Conservation (phyloP, 2,329 filamentous ascomycete genomes). For the Daldinia eschscholtzii region DNA sequence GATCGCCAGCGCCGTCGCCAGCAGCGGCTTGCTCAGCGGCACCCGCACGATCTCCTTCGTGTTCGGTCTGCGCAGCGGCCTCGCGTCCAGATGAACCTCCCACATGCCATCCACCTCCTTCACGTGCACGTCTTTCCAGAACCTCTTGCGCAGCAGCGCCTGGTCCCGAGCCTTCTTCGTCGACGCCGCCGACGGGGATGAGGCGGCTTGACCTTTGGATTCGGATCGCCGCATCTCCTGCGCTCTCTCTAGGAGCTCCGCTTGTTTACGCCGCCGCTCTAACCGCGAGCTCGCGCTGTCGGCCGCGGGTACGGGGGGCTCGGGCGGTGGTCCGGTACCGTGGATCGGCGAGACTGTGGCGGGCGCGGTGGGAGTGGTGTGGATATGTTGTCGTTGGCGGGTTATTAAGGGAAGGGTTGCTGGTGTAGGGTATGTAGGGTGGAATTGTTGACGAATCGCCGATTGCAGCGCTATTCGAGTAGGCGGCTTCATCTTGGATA, state of each 20-base stretch:
- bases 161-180: conserved; percentile 11
- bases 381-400: conserved; percentile 48
- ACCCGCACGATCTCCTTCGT: conserved; percentile 79
- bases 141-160: conserved; percentile 71
- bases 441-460: conserved; percentile 47
- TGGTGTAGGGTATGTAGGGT: conserved; percentile 45
- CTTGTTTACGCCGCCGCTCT: conserved; percentile 66
- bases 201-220: conserved; percentile 4
- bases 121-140: conserved; percentile 89
- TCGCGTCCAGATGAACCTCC: conserved; percentile 79
- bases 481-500: conserved; percentile 57
- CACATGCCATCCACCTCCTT: conserved; percentile 71
- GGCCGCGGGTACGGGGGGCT: conserved; percentile 62
- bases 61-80: conserved; percentile 82
- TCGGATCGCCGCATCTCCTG: conserved; percentile 60
- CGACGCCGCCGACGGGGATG: background rate
- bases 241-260: conserved; percentile 66
- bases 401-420: conserved; percentile 36
- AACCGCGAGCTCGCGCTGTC: conserved; percentile 57
- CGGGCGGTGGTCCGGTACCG: conserved; percentile 70
- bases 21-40: conserved; percentile 80
- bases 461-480: conserved; percentile 57
- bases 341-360: conserved; percentile 66
- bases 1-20: conserved; percentile 86
- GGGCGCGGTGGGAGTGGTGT: conserved; percentile 53